phyloP scores from a whole-genome alignment of 2,329 filamentous ascomycete genomes.

The Penicillium sp. region DNA sequence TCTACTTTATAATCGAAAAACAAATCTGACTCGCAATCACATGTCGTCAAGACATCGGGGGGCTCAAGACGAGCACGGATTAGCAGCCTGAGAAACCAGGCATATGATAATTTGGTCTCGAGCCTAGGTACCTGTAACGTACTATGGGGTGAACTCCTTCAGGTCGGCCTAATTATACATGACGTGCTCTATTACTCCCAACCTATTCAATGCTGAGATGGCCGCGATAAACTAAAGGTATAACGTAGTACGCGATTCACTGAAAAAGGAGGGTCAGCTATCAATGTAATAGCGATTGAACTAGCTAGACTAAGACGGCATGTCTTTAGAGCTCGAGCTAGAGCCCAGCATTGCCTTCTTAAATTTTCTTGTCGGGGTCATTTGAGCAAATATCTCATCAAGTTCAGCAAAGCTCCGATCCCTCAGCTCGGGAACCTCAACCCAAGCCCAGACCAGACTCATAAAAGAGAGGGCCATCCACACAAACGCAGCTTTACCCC shows the following conservation, averaged over 20 bases:
- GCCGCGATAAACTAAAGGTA: too few relatives aligned
- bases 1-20: too few relatives aligned
- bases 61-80: neutral
- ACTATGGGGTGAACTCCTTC: too few relatives aligned
- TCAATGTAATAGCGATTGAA: neutral
- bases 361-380: neutral
- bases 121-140: too few relatives aligned
- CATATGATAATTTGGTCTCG: too few relatives aligned
- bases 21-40: too few relatives aligned
- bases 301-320: neutral
- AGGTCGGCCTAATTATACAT: too few relatives aligned
- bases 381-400: neutral
- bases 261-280: too few relatives aligned
- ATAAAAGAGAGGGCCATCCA: neutral
- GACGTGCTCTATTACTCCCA: too few relatives aligned
- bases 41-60: neutral
- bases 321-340: neutral
- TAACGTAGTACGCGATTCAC: too few relatives aligned
- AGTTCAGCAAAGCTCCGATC: neutral
- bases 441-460: neutral
- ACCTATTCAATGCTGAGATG: too few relatives aligned
- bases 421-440: neutral
- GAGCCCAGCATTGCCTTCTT: neutral
- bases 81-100: neutral
- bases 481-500: neutral